A percentile compares a stretch with the other conserved stretches of the same genome.
These are phyloP conservation scores for Talaromyces pinophilus DNA, from an alignment of 2,329 filamentous ascomycete genomes.

Conservation along the genomic window DNA sequence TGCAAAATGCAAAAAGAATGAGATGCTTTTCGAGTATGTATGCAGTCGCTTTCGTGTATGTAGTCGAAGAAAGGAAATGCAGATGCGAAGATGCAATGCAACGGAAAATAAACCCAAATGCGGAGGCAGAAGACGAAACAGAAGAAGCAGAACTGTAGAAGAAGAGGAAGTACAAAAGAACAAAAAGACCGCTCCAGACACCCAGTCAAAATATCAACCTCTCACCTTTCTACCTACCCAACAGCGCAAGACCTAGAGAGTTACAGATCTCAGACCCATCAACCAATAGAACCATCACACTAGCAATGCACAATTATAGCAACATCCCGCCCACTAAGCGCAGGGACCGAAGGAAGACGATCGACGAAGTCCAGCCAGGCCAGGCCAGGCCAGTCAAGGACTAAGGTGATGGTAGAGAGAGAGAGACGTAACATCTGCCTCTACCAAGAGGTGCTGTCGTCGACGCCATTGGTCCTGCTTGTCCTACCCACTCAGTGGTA, in stretches of 20 bases:
- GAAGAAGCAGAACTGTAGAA: not conserved
- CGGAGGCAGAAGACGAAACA: not conserved
- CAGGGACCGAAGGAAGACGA: not conserved
- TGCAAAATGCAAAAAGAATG: not conserved
- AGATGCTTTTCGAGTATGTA: not conserved
- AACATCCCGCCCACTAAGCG: not conserved
- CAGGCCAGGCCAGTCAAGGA: not conserved
- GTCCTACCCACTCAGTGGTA: not conserved
- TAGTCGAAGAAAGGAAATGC: not conserved
- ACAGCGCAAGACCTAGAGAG: not conserved
- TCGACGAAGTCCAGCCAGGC: not conserved
- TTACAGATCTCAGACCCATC: not conserved
- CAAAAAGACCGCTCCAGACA: conserved; percentile 12
- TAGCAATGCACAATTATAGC: conserved; percentile 8
- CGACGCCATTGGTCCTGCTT: not conserved
- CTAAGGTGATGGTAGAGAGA: not conserved
- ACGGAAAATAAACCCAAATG: conserved; percentile 5
- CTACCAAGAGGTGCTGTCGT: not conserved
- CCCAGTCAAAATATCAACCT: not conserved
- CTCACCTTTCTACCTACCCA: not conserved
- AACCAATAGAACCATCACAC: not conserved
- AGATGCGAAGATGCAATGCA: conserved; percentile 6
- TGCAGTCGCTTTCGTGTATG: not conserved
- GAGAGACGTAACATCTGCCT: not conserved
- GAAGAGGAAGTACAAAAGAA: not conserved